These are phyloP conservation scores for Fusarium sp. DNA, from an alignment of 2,329 filamentous ascomycete genomes.

Conservation along the genomic window DNA sequence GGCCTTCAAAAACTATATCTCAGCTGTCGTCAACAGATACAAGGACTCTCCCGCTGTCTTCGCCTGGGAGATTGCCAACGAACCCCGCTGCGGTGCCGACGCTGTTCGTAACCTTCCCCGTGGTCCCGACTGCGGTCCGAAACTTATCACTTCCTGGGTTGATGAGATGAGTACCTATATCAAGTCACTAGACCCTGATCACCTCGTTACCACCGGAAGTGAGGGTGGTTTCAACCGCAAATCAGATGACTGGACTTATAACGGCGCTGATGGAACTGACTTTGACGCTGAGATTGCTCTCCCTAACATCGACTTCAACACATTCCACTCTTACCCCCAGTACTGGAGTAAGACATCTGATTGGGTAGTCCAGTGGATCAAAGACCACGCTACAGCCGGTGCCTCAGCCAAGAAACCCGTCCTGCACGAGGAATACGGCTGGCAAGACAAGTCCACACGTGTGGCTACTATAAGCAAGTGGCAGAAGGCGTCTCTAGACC, in stretches of 20 bases:
- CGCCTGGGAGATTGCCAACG: slow-evolving; percentile 77
- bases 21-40: slow-evolving; percentile 70
- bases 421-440: slow-evolving; percentile 56
- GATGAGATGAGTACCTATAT: slow-evolving; percentile 67
- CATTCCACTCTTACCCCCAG: slow-evolving; percentile 69
- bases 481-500: slow-evolving; percentile 62
- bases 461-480: slow-evolving; percentile 61
- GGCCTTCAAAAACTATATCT: slow-evolving; percentile 70
- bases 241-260: slow-evolving; percentile 61
- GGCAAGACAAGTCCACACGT: slow-evolving; percentile 59
- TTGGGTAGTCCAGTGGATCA: slow-evolving; percentile 68
- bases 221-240: slow-evolving; percentile 69
- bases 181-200: slow-evolving; percentile 64
- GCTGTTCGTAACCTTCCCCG: slow-evolving; percentile 60
- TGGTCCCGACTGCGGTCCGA: slow-evolving; percentile 57
- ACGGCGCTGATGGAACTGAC: slow-evolving; percentile 64
- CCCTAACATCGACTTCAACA: slow-evolving; percentile 65
- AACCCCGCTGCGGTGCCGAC: slow-evolving; percentile 65
- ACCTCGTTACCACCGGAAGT: slow-evolving; percentile 68
- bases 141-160: slow-evolving; percentile 62
- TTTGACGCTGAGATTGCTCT: slow-evolving; percentile 63
- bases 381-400: slow-evolving; percentile 62
- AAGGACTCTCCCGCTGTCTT: slow-evolving; percentile 70
- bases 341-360: slow-evolving; percentile 66
- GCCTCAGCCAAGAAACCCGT: slow-evolving; percentile 62